These are phyloP conservation scores for Thalia dealbata DNA, from an alignment of 176 grass and related monocot species.

Conservation along the genomic window DNA sequence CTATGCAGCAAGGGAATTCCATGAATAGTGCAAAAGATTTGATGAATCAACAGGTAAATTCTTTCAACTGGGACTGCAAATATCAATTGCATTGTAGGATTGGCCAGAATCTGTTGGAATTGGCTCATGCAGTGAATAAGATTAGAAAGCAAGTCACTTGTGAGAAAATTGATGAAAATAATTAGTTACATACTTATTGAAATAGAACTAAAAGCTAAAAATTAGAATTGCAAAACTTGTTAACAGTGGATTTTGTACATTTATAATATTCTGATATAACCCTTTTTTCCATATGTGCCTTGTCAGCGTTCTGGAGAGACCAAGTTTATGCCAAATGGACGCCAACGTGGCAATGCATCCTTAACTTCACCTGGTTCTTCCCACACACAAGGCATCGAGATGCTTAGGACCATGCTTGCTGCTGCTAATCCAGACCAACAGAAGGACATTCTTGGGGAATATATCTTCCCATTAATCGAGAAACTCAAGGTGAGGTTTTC, in stretches of 20 bases:
- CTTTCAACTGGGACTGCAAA: no score
- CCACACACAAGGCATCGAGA: conserved; percentile 30
- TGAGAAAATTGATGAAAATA: no score
- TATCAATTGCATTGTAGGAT: no score
- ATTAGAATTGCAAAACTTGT: no score
- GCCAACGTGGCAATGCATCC: conserved; percentile 23
- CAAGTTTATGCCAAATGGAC: conserved; percentile 34
- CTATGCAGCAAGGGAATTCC: conserved; percentile 35
- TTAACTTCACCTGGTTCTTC: conserved; percentile 34
- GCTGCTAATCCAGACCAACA: conserved; percentile 29
- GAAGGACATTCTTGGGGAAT: conserved; percentile 45
- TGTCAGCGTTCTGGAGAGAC: conserved; percentile 32
- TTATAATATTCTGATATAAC: no score
- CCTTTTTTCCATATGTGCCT: neutral
- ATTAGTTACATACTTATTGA: no score
- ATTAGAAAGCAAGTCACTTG: neutral
- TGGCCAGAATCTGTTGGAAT: no score
- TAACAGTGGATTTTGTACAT: no score
- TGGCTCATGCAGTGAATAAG: no score
- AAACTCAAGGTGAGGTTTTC: conserved; percentile 32
- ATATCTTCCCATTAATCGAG: conserved; percentile 47
- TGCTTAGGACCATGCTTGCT: conserved; percentile 33
- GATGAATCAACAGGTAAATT: conserved; percentile 31
- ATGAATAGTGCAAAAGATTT: conserved; percentile 25
- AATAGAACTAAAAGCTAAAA: no score